phyloP scores from a whole-genome alignment of 2,329 filamentous ascomycete genomes.

The Rhinocladiella mackenziei region DNA sequence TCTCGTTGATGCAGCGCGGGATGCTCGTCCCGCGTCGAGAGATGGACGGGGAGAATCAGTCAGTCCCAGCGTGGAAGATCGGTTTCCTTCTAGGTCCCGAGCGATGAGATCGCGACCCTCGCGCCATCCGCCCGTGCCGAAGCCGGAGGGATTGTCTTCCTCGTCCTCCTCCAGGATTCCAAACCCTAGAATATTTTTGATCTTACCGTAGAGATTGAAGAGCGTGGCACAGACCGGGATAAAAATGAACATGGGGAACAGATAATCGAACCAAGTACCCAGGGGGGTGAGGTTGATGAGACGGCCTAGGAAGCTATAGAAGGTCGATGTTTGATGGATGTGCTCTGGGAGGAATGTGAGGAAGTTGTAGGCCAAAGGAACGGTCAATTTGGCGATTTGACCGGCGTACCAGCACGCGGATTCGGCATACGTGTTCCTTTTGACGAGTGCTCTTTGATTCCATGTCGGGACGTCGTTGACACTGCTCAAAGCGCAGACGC shows the following conservation, averaged over 20 bases:
- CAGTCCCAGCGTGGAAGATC: conserved; percentile 49
- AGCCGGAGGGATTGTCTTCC: conserved; percentile 57
- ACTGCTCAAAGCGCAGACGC: conserved; percentile 76
- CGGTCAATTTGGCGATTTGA: conserved; percentile 85
- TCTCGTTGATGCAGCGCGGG: conserved; percentile 34
- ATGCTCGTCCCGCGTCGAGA: conserved; percentile 27
- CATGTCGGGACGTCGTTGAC: conserved; percentile 95
- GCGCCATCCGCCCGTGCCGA: conserved; percentile 79
- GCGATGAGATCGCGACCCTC: conserved; percentile 90
- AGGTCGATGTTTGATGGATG: conserved; percentile 73
- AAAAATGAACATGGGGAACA: conserved; percentile 85
- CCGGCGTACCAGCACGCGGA: conserved; percentile 94
- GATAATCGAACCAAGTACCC: conserved; percentile 76
- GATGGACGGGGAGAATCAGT: conserved; percentile 29
- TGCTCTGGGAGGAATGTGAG: conserved; percentile 75
- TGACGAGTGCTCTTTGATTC: conserved; percentile 87
- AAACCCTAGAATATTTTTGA: conserved; percentile 73
- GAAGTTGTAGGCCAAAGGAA: conserved; percentile 94
- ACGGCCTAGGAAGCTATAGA: conserved; percentile 79
- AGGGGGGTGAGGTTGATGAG: conserved; percentile 79
- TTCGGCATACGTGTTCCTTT: conserved; percentile 85
- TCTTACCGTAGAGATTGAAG: conserved; percentile 83
- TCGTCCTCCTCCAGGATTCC: conserved; percentile 74
- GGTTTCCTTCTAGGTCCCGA: conserved; percentile 64
- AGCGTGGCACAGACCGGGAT: conserved; percentile 79